Evolutionary conservation across 495 filamentous ascomycete genomes (phyloP), one percentile per base, ranked within the genome.

Genomic region (Baudoinia panamericana): DNA sequence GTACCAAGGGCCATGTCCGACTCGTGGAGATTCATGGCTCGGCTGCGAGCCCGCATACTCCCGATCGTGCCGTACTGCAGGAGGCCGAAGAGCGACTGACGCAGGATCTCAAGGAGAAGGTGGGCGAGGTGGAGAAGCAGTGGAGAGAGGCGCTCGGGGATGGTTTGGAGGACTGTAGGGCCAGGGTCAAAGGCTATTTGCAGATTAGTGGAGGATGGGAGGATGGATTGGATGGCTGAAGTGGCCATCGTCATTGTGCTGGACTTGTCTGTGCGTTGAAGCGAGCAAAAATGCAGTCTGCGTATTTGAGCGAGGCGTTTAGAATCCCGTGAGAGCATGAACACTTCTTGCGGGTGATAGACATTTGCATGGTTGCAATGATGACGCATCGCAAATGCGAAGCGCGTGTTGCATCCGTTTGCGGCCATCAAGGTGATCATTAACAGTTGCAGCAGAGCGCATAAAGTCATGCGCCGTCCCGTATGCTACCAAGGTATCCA

Each of bases 91-190:
- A 57, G 24, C 57, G 69, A 31, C 56, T 93, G 56, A 92, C 84
- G 10, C 74, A 75, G n/a, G 87, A 95, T 56, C 57, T 93, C 45
- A 87, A 93, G 58, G 87, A 93, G 45, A 88, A 85, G 58, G 87
- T 95, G 9, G 69, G 75, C 32, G 74, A 85, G 27, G 77, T 97
- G 34, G 90, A 96, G 61, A 78, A 82, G 18, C 84, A 90, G 59
- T 97, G 90, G 76, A 56, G 61, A 10, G 77, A 81, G 51, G 78
- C 75, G 11, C 53, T 83, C 13, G 78, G 78, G 9, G 66, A 66
- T 31, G 64, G 72, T 43, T 62, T 82, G 43, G 66, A 67, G 43
- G 67, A 59, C 7, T 58, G 59, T 69, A 38, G 66, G 67, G 42
- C 26, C 61, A 68, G 57, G 48, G 63, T 68, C n/a, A 61, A 58